These are phyloP conservation scores for Chlorencoelia australis DNA, from an alignment of 2,329 filamentous ascomycete genomes.

Conservation along the genomic window DNA sequence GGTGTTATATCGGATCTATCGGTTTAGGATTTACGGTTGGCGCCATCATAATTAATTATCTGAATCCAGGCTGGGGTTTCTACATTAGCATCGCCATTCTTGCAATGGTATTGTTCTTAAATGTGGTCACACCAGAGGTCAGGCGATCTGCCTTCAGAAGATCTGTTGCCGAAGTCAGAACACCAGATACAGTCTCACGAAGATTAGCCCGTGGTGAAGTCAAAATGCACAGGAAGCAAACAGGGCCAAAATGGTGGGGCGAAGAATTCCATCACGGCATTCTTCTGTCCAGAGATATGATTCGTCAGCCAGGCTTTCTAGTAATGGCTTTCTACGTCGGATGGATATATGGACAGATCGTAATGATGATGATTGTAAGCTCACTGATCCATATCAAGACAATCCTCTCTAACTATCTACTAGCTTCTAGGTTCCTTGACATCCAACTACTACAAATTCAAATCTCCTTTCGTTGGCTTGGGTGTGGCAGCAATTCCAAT, in stretches of 20 bases:
- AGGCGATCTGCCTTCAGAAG: conserved; percentile 58
- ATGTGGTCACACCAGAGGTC: conserved; percentile 63
- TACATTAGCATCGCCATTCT: conserved; percentile 62
- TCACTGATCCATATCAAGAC: not conserved
- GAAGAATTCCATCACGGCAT: conserved; percentile 66
- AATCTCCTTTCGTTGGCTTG: conserved; percentile 55
- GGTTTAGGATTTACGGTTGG: conserved; percentile 64
- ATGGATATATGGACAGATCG: conserved; percentile 71
- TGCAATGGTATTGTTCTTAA: conserved; percentile 54
- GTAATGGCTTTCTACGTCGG: conserved; percentile 61
- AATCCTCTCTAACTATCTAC: conserved; percentile 11
- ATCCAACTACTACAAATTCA: conserved; percentile 56
- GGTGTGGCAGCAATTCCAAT: conserved; percentile 56
- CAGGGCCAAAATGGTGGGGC: conserved; percentile 66
- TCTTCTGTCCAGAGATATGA: conserved; percentile 57
- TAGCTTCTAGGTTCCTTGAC: conserved; percentile 59
- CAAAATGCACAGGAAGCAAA: conserved; percentile 64
- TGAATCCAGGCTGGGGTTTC: conserved; percentile 64
- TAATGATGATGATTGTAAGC: conserved; percentile 58
- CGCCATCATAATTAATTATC: conserved; percentile 53
- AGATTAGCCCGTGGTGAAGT: conserved; percentile 62
- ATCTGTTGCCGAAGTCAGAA: conserved; percentile 55
- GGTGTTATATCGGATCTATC: conserved; percentile 64
- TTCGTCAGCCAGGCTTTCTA: conserved; percentile 64
- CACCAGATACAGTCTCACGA: conserved; percentile 40